These are phyloP conservation scores for Turnera subulata DNA, from an alignment of 345 rosid species.

Conservation along the genomic window DNA sequence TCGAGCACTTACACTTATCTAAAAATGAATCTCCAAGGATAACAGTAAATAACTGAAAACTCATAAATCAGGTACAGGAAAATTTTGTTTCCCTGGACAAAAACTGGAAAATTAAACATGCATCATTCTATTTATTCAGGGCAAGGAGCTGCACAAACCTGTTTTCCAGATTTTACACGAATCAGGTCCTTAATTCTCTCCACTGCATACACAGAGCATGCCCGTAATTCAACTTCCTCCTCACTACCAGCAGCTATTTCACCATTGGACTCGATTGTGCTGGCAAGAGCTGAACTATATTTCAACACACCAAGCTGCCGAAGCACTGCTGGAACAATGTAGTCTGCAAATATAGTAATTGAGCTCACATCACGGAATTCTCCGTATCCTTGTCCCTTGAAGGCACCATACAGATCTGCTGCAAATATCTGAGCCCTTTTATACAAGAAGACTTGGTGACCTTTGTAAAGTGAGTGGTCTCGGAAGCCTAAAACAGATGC, in stretches of 20 bases:
- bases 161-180: slow-evolving; percentile 48
- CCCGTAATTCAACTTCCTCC: slow-evolving; percentile 81
- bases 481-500: slow-evolving; percentile 48
- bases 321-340: slow-evolving; percentile 73
- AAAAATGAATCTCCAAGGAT: no score
- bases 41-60: no score
- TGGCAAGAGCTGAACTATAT: slow-evolving; percentile 53
- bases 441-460: slow-evolving; percentile 69
- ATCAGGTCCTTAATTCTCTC: slow-evolving; percentile 72
- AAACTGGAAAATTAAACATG: no score
- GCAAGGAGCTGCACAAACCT: slow-evolving; percentile 32
- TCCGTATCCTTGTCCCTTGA: slow-evolving; percentile 71
- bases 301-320: slow-evolving; percentile 68
- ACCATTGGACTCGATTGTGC: slow-evolving; percentile 32
- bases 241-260: slow-evolving; percentile 70
- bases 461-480: slow-evolving; percentile 74
- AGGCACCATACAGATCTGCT: slow-evolving; percentile 79
- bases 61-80: no score
- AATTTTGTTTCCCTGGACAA: no score
- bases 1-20: no score
- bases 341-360: slow-evolving; percentile 79
- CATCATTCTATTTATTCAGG: no score
- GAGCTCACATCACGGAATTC: slow-evolving; percentile 61
- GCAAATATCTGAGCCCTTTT: slow-evolving; percentile 84
- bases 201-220: slow-evolving; percentile 76